Base-by-base conservation (phyloP, 2,329 filamentous ascomycete species). In the Xylaria polymorpha region DNA sequence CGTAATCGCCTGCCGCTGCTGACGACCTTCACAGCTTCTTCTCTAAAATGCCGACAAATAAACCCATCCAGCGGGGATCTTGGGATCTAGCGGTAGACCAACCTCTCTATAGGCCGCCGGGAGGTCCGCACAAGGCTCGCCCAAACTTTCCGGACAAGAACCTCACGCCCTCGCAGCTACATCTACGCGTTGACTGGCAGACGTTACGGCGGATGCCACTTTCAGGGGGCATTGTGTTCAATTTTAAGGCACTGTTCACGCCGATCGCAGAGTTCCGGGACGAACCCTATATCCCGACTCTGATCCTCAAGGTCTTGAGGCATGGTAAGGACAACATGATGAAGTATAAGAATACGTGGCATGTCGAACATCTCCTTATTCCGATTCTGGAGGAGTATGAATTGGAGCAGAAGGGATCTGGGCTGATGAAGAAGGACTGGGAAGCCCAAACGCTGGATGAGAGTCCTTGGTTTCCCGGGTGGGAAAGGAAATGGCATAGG, bases 191-290 rank as follows among this genome's bases (percentile, higher is more conserved):
- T 1, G 94, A 97, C 79, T 97, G 93, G 92, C 94, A 97, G 80
- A 97, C 94, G 0, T 82, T 97, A 4, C 88, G 94, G 1, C 88
- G 94, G 2, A 81, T 97, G 0, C 93, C 94, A 0, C 83, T 97
- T 0, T 94, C 91, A 0, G 92, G 88, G 0, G 91, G 87, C 0
- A 83, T 97, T 1, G 87, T 94, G 0, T 97, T 97, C 83, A 97
- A 96, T 79, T 97, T 95, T 86, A 97, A 95, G 77, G 93, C 91
- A 0, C 80, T 96, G 0, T 97, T 97, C 80, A 96, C 93, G 0
- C 91, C 92, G 0, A 78, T 97, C 0, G 78, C 84, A 0, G 88
- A 91, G 71, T 89, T 97, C 66, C 83, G 87, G 2, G 84, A 91
- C 66, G 94, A 97, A 78, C 87, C 92, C 0, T 91, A 89, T 56